Evolutionary conservation across 192 early-diverging fungal genomes (phyloP).

Genomic region (Backusella liffmaniae): DNA sequence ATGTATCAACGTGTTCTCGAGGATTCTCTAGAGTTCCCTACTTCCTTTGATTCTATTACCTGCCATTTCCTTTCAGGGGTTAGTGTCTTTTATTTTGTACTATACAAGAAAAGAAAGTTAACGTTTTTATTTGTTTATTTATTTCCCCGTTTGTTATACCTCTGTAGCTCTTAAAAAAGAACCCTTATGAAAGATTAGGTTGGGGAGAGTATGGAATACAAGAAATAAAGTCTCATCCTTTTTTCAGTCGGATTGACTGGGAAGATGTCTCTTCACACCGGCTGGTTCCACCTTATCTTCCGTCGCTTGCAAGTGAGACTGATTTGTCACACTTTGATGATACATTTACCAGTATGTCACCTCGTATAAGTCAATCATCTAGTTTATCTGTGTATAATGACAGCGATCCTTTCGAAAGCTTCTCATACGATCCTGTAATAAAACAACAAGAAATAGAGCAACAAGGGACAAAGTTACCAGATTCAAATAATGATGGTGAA

Average conservation of each 20-base stretch:
- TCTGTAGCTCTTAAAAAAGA: constrained; percentile 51
- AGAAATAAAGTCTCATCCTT: constrained; percentile 72
- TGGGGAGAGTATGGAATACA: constrained; percentile 53
- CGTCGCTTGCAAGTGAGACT: constrained; percentile 51
- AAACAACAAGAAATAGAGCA: neutral
- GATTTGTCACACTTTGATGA: constrained; percentile 57
- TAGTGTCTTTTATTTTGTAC: constrained; percentile 12
- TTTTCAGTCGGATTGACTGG: constrained; percentile 70
- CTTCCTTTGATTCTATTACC: constrained; percentile 41
- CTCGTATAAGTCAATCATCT: constrained; percentile 30
- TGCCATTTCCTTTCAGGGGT: constrained; percentile 43
- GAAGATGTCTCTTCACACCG: constrained; percentile 55
- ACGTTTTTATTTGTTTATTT: constrained; percentile 10
- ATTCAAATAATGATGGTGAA: neutral
- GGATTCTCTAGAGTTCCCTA: constrained; percentile 51
- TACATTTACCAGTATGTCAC: constrained; percentile 48
- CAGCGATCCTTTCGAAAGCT: constrained; percentile 15
- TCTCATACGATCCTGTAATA: constrained; percentile 9
- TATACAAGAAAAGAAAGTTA: neutral
- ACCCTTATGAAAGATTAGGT: constrained; percentile 61
- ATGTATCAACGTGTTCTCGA: constrained; percentile 58
- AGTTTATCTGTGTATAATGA: constrained; percentile 19
- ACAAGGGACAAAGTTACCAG: neutral
- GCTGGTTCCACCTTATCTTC: constrained; percentile 58
- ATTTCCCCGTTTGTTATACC: constrained; percentile 52